Conservation (phyloP, 176 grass and related monocot species). For the Bonia amplexicaulis region DNA sequence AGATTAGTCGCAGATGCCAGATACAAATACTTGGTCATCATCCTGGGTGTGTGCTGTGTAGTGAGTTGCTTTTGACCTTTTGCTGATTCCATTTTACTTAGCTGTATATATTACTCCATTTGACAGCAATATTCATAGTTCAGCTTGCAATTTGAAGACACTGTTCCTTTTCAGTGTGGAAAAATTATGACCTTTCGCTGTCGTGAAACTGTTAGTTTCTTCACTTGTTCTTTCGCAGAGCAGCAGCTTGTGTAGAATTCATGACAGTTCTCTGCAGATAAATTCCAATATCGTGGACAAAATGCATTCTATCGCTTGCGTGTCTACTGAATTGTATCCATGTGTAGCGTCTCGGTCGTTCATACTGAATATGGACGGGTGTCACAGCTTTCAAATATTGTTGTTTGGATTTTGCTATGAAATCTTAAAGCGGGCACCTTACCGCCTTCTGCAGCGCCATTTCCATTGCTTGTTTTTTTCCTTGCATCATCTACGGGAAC, state of each 20-base stretch:
- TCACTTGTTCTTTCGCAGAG: background rate
- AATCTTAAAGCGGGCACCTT: background rate
- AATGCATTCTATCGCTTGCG: background rate
- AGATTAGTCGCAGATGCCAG: conserved; percentile 23
- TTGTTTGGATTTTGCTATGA: background rate
- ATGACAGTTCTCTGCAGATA: background rate
- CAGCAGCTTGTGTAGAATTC: background rate
- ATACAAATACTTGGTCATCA: conserved; percentile 25
- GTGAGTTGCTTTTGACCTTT: background rate
- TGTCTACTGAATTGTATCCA: background rate
- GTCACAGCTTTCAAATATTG: background rate
- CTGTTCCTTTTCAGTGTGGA: background rate
- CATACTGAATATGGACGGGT: background rate
- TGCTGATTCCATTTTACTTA: background rate
- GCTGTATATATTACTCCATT: conserved; percentile 37
- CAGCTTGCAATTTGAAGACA: conserved; percentile 22
- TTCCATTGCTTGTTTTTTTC: background rate
- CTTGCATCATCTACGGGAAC: background rate
- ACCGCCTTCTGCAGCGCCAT: background rate
- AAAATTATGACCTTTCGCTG: background rate
- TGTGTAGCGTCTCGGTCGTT: background rate
- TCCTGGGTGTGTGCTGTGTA: conserved; percentile 20
- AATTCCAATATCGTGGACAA: background rate
- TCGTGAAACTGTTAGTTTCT: background rate
- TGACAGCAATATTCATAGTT: conserved; percentile 27